Percentiles rank a stretch among this genome's conserved stretches.
These are phyloP conservation scores for Hericium coralloides DNA, from an alignment of 768 basidiomycete species.

Conservation along the genomic window DNA sequence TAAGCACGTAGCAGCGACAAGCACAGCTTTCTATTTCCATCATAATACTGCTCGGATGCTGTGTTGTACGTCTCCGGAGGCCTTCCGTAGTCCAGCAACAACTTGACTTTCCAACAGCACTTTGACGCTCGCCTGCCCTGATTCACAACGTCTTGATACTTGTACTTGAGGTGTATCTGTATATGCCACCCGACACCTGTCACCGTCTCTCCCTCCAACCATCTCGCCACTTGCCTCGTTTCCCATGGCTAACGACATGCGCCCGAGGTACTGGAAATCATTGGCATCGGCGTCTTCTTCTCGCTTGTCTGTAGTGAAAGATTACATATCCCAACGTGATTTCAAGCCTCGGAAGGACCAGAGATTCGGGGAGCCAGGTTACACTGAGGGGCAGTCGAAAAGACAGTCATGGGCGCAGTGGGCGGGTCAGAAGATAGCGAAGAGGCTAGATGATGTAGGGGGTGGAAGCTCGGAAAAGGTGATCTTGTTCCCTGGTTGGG, in stretches of 20 bases:
- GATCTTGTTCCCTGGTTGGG: constrained; percentile 77
- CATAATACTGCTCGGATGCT: background rate
- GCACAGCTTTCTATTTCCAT: background rate
- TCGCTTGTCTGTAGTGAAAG: constrained; percentile 31
- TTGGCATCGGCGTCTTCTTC: constrained; percentile 25
- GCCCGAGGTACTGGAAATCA: constrained; percentile 20
- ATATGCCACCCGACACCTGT: background rate
- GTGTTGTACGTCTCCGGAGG: background rate
- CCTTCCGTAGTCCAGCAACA: background rate
- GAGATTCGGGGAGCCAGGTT: constrained; percentile 15
- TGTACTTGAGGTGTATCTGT: background rate
- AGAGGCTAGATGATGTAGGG: constrained; percentile 12
- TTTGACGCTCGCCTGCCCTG: background rate
- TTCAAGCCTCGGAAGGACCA: constrained; percentile 18
- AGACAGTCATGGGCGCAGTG: constrained; percentile 50
- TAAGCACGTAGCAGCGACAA: background rate
- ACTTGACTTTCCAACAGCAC: background rate
- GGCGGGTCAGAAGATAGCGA: constrained; percentile 42
- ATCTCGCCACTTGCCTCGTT: background rate
- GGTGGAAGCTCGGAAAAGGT: constrained; percentile 34
- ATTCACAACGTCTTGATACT: background rate
- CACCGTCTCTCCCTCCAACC: background rate
- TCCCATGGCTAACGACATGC: constrained; percentile 23
- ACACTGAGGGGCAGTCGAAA: constrained; percentile 16
- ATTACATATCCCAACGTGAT: constrained; percentile 40